Evolutionary conservation across 75 land plant species (phyloP), one percentile per base, ranked within the genome.

Genomic region (Ceratopteris richardii): DNA sequence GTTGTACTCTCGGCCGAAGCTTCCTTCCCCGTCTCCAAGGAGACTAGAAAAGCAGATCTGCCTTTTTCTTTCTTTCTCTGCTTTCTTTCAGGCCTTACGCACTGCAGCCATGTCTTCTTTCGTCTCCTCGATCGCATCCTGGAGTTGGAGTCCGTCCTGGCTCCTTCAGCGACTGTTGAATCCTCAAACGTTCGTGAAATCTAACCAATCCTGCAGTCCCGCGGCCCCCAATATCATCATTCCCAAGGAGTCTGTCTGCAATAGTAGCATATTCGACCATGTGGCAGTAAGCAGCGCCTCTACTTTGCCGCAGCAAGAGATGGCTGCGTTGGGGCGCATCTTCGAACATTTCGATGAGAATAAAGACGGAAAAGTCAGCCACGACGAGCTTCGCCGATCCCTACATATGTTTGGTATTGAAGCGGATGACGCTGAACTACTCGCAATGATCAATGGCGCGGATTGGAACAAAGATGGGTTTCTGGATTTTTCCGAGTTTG

Each of bases 321-420:
- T 31, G 22, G 71, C 43, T 17, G 86, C 76, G 24, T 68, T 84
- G 10, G 52, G 66, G 56, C 29, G 51, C 5, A 81, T 85, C 21
- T 85, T 85, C 81, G 53, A 58, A 31, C 75, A 53, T 33, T 85
- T 80, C 76, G 88, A 78, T 69, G 79, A 65, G 28, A 73, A 85
- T 47, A 76, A 77, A 14, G 89, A 85, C 62, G 89, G 85, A 26
- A 71, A 67, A 61, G 75, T 85, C 58, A 75, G 77, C n/a, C 37
- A 63, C 29, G 44, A 69, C 43, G 89, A 85, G 65, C 74, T 85
- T n/a, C 62, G 79, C 25, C 25, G 61, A 23, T 66, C 75, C 44
- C 57, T 85, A 72, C 43, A 31, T 36, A 70, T 66, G 56, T 69
- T 85, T 0, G 85, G 82, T 9, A 46, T 75, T 16, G 61, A 52